Percentiles rank a stretch among this genome's conserved stretches.
phyloP scores from a whole-genome alignment of 2,329 filamentous ascomycete genomes.

The Pyrenophora tritici-repentis region DNA sequence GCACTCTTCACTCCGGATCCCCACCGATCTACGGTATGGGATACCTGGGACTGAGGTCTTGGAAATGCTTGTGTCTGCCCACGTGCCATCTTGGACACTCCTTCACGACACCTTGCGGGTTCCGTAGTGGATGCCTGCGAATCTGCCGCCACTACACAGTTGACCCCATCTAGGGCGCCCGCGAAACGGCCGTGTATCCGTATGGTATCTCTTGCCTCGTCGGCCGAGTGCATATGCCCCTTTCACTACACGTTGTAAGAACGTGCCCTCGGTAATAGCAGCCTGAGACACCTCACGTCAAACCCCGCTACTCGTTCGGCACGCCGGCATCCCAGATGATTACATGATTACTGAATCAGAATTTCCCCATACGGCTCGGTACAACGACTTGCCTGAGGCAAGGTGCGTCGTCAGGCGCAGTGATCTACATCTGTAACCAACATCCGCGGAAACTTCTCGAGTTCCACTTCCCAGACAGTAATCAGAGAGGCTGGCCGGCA shows the following conservation, averaged over 20 bases:
- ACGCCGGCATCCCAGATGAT: not conserved
- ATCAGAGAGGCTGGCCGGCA: not conserved
- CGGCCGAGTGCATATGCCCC: not conserved
- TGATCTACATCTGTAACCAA: constrained; percentile 16
- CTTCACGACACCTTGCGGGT: not conserved
- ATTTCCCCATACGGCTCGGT: constrained; percentile 5
- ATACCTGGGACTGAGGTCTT: not conserved
- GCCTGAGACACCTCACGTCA: constrained; percentile 14
- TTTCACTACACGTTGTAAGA: constrained; percentile 14
- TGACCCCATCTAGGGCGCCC: too few species aligned
- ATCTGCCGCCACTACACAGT: too few species aligned
- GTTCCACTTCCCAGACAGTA: constrained; percentile 6
- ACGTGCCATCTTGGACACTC: not conserved
- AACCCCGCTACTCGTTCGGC: constrained; percentile 8
- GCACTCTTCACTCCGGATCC: not conserved
- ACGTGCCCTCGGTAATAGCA: constrained; percentile 16
- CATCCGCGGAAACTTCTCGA: constrained; percentile 7
- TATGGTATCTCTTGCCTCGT: not conserved
- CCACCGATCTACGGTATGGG: not conserved
- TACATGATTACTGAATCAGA: constrained; percentile 11
- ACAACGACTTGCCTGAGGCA: constrained; percentile 13
- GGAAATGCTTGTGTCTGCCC: not conserved
- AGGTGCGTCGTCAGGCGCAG: constrained; percentile 8
- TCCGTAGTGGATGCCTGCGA: constrained; percentile 2
- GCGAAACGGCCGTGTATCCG: not conserved